Evolutionary conservation across 768 basidiomycete genomes (phyloP), one percentile per base, ranked within the genome.

Genomic region (Suillus subaureus): DNA sequence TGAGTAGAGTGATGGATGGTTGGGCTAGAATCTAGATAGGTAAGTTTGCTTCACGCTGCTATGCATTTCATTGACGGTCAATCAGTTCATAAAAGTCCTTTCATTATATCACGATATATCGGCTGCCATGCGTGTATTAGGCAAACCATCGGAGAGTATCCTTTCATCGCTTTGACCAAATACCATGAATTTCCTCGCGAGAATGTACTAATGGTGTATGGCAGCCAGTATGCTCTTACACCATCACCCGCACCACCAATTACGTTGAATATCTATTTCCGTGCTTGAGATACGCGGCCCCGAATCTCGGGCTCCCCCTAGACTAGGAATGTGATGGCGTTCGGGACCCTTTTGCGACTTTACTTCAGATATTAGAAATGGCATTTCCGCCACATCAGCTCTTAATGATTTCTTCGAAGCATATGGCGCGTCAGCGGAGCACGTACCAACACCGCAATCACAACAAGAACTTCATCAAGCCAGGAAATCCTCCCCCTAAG

Each of bases 1-100:
- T 61, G 81, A 85, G 70, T 78, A 75, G 61, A 62, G 15, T 28
- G 12, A 2, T 64, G 33, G 12, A 33, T 60, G 57, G 16, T 42
- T 33, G 40, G 60, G 43, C 40, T 42, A 40, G 42, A 3, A 35
- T 55, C 54, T 57, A 66, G 64, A 64, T 63, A 62, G 63, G 70
- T 69, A 54, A 13, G 26, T 28, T 28, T 33, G 1, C 7, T 61
- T 21, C 31, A 40, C 39, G 6, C 16, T 61, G 15, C 18, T 18
- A 13, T 60, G 62, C n/a, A 8, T 61, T 39, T n/a, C 18, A 15
- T 23, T 60, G 55, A 62, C 21, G 5, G 31, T 3, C 18, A 4
- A 12, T 60, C 40, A 42, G 40, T 60, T 42, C 54, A 13, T 60
- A 21, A 31, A 26, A 21, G 58, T 28, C 40, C 3, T 21, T 42